phyloP scores from a whole-genome alignment of 495 filamentous ascomycete genomes.

The Cairneyella variabilis region DNA sequence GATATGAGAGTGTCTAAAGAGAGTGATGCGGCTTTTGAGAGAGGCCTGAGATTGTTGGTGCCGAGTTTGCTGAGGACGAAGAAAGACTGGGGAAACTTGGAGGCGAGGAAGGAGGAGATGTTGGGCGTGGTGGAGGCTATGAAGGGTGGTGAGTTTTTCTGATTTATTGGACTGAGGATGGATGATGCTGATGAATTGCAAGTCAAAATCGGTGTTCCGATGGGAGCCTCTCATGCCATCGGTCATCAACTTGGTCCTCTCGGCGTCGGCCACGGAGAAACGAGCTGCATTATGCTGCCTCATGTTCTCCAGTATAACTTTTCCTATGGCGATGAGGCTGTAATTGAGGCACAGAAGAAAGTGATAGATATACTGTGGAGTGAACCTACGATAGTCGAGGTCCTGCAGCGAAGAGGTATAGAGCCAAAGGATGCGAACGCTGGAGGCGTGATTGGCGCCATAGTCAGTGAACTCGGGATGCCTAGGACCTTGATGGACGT shows the following conservation, averaged over 20 bases:
- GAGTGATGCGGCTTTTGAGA: too few relatives aligned
- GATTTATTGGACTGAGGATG: conserved; percentile 31
- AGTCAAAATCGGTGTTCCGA: conserved; percentile 26
- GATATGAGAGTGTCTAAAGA: too few relatives aligned
- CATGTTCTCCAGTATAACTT: conserved; percentile 57
- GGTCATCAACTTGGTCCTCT: conserved; percentile 64
- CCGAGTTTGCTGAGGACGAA: too few relatives aligned
- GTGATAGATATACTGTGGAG: conserved; percentile 46
- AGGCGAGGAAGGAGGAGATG: too few relatives aligned
- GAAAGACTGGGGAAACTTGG: too few relatives aligned
- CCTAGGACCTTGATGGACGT: conserved; percentile 29
- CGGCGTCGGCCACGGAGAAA: conserved; percentile 63
- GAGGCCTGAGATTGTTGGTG: too few relatives aligned
- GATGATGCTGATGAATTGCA: conserved; percentile 28
- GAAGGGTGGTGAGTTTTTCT: too few relatives aligned
- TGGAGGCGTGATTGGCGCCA: conserved; percentile 30
- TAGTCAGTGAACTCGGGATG: conserved; percentile 31
- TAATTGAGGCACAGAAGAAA: conserved; percentile 41
- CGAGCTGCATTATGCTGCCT: conserved; percentile 60
- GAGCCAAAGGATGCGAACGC: conserved; percentile 29
- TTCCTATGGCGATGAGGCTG: conserved; percentile 30
- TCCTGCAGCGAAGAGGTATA: conserved; percentile 37
- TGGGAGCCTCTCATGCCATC: conserved; percentile 59
- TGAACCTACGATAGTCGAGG: conserved; percentile 38
- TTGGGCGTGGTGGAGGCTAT: too few relatives aligned